These are phyloP conservation scores for Calonectria crousiana DNA, from an alignment of 2,329 filamentous ascomycete species.

Conservation along the genomic window DNA sequence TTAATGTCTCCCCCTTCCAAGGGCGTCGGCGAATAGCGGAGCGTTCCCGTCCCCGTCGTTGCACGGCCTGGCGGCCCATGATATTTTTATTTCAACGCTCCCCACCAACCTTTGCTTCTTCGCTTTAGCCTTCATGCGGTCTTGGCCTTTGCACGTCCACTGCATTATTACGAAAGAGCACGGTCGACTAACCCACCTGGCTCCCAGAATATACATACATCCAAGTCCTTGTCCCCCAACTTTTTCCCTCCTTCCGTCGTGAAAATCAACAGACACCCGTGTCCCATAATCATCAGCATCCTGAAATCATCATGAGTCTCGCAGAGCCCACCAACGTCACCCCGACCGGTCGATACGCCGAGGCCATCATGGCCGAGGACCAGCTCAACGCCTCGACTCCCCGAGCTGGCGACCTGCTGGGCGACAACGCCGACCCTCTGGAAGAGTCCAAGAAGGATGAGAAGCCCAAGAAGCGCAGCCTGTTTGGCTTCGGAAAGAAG, in stretches of 20 bases:
- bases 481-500: conserved; percentile 74
- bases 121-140: conserved; percentile 7
- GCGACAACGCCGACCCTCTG: conserved; percentile 24
- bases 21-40: conserved; percentile 34
- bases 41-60: conserved; percentile 25
- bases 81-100: conserved; percentile 21
- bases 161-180: conserved; percentile 7
- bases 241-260: background rate
- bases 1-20: conserved; percentile 39
- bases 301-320: conserved; percentile 45
- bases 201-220: conserved; percentile 6
- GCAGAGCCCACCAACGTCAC: conserved; percentile 42
- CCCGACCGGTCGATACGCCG: conserved; percentile 33
- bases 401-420: conserved; percentile 60
- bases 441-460: conserved; percentile 39
- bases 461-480: conserved; percentile 66
- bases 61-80: conserved; percentile 32
- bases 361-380: conserved; percentile 42
- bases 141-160: conserved; percentile 20
- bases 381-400: conserved; percentile 49
- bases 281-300: background rate
- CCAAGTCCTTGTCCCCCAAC: background rate
- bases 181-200: conserved; percentile 12
- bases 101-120: conserved; percentile 18
- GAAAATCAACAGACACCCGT: conserved; percentile 1